These are phyloP conservation scores for Zoysia pacifica DNA, from an alignment of 176 grass and related monocot genomes.

Conservation along the genomic window DNA sequence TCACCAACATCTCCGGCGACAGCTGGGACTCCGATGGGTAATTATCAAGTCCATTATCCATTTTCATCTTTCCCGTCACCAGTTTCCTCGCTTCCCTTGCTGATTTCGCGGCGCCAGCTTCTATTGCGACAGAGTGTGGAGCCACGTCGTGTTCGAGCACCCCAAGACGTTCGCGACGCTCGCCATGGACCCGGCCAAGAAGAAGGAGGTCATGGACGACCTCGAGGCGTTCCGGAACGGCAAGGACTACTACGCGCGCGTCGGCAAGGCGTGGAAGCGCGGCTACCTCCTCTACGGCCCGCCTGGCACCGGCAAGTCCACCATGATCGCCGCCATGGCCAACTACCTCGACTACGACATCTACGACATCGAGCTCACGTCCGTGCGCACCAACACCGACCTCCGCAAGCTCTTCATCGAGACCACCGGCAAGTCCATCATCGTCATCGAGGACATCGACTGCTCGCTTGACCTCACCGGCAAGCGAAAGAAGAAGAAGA, in stretches of 20 bases:
- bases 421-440: conserved; percentile 54
- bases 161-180: conserved; percentile 41
- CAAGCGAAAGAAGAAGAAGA: conserved; percentile 15
- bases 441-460: conserved; percentile 89
- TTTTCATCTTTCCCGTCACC: no score
- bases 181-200: conserved; percentile 41
- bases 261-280: conserved; percentile 35
- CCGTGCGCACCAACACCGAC: conserved; percentile 32
- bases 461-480: conserved; percentile 77
- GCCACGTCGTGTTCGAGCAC: conserved; percentile 37
- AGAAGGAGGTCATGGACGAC: conserved; percentile 41
- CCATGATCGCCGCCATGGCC: conserved; percentile 35
- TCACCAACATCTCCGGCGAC: conserved; percentile 27
- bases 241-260: conserved; percentile 35
- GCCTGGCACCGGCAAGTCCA: conserved; percentile 44
- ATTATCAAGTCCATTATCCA: no score
- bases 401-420: conserved; percentile 53
- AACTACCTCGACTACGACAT: conserved; percentile 28
- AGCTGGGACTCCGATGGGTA: neutral
- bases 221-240: conserved; percentile 26
- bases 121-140: conserved; percentile 15
- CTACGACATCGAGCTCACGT: conserved; percentile 34
- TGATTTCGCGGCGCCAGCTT: neutral
- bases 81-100: no score
- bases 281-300: conserved; percentile 33